These are phyloP conservation scores for Sporothrix curviconia DNA, from an alignment of 2,329 filamentous ascomycete species.

Conservation along the genomic window DNA sequence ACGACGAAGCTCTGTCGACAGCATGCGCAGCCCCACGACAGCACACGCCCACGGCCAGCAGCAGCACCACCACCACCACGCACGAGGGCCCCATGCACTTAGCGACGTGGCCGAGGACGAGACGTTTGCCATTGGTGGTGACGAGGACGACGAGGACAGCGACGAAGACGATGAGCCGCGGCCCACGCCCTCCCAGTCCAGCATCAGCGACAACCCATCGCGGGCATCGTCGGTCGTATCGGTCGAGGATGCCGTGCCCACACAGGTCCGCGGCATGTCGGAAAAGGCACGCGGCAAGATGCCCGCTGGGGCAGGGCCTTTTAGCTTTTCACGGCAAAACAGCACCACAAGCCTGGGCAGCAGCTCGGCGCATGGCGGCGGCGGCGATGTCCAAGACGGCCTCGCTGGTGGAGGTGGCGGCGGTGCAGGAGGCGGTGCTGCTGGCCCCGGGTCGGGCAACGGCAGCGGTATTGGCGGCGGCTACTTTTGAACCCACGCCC, in stretches of 20 bases:
- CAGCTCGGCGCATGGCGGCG: constrained; percentile 36
- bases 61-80: too few relatives aligned
- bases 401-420: neutral
- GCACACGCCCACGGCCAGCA: constrained; percentile 36
- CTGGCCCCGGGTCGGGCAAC: too few relatives aligned
- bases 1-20: constrained; percentile 60
- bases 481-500: constrained; percentile 65
- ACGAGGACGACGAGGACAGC: constrained; percentile 84
- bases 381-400: neutral
- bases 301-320: constrained; percentile 61
- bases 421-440: neutral
- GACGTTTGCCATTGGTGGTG: constrained; percentile 83
- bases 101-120: constrained; percentile 72
- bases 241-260: constrained; percentile 71
- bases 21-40: constrained; percentile 55
- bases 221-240: constrained; percentile 64
- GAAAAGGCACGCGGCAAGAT: constrained; percentile 96
- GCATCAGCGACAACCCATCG: constrained; percentile 51
- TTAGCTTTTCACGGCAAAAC: constrained; percentile 83
- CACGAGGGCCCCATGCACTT: constrained; percentile 43
- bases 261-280: constrained; percentile 85
- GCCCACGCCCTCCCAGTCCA: constrained; percentile 55
- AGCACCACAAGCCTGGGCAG: constrained; percentile 74
- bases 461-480: neutral
- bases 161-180: constrained; percentile 49